Percentiles rank a stretch among this genome's conserved stretches.
phyloP scores from a whole-genome alignment of 208 protist species.

The Blastocrithidia nonstop region DNA sequence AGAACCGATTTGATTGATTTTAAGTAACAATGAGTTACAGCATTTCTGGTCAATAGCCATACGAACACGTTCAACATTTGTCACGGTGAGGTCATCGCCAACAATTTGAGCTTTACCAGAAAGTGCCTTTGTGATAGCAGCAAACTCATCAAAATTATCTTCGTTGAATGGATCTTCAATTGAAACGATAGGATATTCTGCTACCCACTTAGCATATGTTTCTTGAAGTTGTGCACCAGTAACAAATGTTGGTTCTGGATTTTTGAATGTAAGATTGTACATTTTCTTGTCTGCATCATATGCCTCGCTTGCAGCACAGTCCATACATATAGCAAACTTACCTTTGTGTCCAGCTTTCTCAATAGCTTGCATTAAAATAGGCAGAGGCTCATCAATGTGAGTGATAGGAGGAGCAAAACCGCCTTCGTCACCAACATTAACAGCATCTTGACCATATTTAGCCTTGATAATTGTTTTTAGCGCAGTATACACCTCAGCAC shows the following conservation, averaged over 20 bases:
- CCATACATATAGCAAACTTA: conserved; percentile 97
- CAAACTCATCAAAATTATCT: conserved; percentile 93
- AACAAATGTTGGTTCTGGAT: conserved; percentile 47
- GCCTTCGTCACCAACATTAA: conserved; percentile 97
- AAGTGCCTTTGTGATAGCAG: conserved; percentile 59
- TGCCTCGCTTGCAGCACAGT: conserved; percentile 98
- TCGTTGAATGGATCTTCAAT: conserved; percentile 99
- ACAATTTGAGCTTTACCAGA: conserved; percentile 89
- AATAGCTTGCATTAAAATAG: conserved; percentile 94
- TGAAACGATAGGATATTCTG: conserved; percentile 93
- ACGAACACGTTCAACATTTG: conserved; percentile 94
- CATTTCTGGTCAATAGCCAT: conserved; percentile 84
- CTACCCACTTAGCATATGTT: conserved; percentile 84
- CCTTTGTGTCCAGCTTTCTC: conserved; percentile 87
- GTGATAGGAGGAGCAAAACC: conserved; percentile 95
- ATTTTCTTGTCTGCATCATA: conserved; percentile 86
- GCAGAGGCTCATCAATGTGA: conserved; percentile 93
- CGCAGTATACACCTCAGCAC: conserved; percentile 96
- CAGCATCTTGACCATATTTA: conserved; percentile 93
- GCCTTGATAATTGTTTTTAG: conserved; percentile 95
- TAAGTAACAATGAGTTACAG: conserved; percentile 97
- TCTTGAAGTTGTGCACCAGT: conserved; percentile 70
- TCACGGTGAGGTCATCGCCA: conserved; percentile 97
- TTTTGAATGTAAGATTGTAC: conserved; percentile 98
- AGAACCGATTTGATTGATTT: conserved; percentile 99